phyloP scores from a whole-genome alignment of 805 yeast genomes.

The Yarrowia yakushimensis region DNA sequence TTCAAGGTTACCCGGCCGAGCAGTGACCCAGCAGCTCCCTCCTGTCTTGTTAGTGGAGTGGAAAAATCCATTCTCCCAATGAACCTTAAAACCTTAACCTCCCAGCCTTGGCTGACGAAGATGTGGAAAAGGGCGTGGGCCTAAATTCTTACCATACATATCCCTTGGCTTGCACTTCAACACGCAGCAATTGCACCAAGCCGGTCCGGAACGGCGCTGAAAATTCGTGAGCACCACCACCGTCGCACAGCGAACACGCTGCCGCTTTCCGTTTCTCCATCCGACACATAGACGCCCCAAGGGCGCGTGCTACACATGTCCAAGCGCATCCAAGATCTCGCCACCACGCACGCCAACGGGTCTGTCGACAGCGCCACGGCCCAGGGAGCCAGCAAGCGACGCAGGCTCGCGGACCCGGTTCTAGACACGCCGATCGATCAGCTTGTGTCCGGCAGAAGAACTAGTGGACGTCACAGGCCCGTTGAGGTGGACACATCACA shows the following conservation, averaged over 20 bases:
- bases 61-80: not conserved
- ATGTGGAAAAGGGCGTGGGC: slow-evolving; percentile 13
- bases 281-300: slow-evolving; percentile 5
- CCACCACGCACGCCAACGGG: slow-evolving; percentile 12
- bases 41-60: not conserved
- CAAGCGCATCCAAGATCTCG: slow-evolving; percentile 15
- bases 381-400: not conserved
- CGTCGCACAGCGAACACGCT: slow-evolving; percentile 10
- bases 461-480: slow-evolving; percentile 16
- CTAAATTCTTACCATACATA: slow-evolving; percentile 24
- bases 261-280: slow-evolving; percentile 2
- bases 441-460: not conserved
- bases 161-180: slow-evolving; percentile 10
- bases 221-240: slow-evolving; percentile 5
- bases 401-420: slow-evolving; percentile 11
- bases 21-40: not conserved
- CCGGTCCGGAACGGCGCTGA: slow-evolving; percentile 22
- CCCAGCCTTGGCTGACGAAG: slow-evolving; percentile 8
- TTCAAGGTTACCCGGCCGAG: slow-evolving; percentile 13
- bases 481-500: not conserved
- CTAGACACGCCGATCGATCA: slow-evolving; percentile 1
- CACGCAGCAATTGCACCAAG: slow-evolving; percentile 1
- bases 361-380: not conserved
- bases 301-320: slow-evolving; percentile 24
- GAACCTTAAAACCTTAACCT: not conserved